Base-by-base conservation (phyloP, 768 basidiomycete genomes). In the Boletus coccyginus region DNA sequence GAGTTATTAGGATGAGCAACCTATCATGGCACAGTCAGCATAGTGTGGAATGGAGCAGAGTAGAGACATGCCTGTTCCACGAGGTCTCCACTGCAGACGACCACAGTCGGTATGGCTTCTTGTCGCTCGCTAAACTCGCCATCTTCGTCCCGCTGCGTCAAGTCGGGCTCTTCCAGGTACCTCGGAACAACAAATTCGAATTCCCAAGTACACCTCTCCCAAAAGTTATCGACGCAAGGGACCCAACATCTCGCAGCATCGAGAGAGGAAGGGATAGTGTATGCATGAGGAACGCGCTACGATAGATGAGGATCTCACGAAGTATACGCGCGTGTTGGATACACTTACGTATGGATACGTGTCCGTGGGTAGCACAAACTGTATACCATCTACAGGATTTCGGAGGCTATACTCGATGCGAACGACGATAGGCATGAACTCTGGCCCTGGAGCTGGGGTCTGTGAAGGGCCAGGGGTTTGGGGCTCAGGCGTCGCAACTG, bases 141-240 rank as follows among this genome's bases (percentile, higher is more conserved):
- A 47, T 64, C 66, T 53, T 67, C 72, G 59, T 81, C 79, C 12
- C 75, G 77, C 16, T 56, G 66, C 9, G 38, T 48, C 50, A 60
- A 55, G 43, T 72, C 72, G 10, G 60, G 59, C 58, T 89, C 89
- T 68, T 92, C 87, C 14, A 92, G 75, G 66, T 85, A 87, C 61
- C 87, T 80, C 48, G 95, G 94, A 35, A 97, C 95, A 49, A 97
- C 85, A 70, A 97, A 92, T 71, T 98, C 93, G 55, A 98, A 89
- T 66, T 99, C 97, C 97, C 97, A 99, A 8, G 96, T 95, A 63
- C 92, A 97, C 64, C 92, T 88, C 72, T 97, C 95, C 92, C 94
- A 96, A 21, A 94, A 73, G 63, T 85, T 91, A 71, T 99, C 97
- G 19, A 98, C 73, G 65, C 97, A 99, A 14, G 97, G 97, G n/a